These are phyloP conservation scores for Saturnispora kantuleensis DNA, from an alignment of 805 yeast species.

Conservation along the genomic window DNA sequence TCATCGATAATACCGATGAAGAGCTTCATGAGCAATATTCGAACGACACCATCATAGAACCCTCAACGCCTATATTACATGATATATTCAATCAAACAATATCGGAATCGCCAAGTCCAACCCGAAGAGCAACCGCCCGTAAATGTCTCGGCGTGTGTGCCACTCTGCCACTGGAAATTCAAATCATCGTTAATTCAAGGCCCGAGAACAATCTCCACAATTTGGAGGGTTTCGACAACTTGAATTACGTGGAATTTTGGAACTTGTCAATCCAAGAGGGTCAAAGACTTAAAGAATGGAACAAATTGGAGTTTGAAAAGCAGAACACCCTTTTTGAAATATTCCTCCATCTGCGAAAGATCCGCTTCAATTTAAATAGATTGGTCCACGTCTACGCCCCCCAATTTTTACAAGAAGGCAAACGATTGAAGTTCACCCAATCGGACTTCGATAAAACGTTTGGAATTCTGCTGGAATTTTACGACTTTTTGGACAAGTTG, in stretches of 20 bases:
- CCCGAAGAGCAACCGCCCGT: background rate
- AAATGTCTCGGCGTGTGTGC: background rate
- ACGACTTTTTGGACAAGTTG: slow-evolving; percentile 20
- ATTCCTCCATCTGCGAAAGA: slow-evolving; percentile 18
- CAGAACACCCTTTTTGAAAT: slow-evolving; percentile 26
- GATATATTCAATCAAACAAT: slow-evolving; percentile 7
- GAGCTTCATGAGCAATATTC: too few relatives aligned
- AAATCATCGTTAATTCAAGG: slow-evolving; percentile 21
- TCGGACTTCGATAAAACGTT: slow-evolving; percentile 23
- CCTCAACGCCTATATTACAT: background rate
- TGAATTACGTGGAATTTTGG: slow-evolving; percentile 24
- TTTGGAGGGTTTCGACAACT: slow-evolving; percentile 18
- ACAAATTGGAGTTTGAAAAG: slow-evolving; percentile 19
- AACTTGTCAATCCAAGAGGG: slow-evolving; percentile 20
- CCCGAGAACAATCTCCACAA: slow-evolving; percentile 17
- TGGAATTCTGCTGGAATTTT: slow-evolving; percentile 19
- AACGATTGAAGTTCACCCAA: slow-evolving; percentile 10
- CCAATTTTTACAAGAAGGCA: slow-evolving; percentile 13
- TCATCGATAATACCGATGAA: background rate
- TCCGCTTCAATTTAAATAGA: slow-evolving; percentile 21
- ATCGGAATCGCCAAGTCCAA: slow-evolving; percentile 9
- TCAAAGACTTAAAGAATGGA: slow-evolving; percentile 17
- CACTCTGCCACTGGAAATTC: slow-evolving; percentile 16
- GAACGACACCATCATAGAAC: background rate
- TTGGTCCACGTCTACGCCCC: slow-evolving; percentile 23